phyloP scores from a whole-genome alignment of 2,329 filamentous ascomycete species.

The Beauveria scarabaeidicola region DNA sequence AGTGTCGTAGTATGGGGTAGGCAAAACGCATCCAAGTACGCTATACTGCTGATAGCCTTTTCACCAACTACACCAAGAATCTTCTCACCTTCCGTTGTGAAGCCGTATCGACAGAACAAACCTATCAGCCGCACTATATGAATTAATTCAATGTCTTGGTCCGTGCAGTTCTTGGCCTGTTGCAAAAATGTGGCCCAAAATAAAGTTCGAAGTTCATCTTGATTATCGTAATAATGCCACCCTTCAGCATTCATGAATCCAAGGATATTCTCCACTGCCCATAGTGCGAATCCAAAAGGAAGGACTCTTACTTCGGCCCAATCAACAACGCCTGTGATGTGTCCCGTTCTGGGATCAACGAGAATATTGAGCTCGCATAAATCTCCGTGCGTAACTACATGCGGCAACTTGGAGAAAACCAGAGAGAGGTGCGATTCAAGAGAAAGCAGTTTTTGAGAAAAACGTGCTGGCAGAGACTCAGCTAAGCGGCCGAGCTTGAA shows the following conservation, averaged over 20 bases:
- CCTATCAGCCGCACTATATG: not conserved
- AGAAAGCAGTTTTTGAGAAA: slow-evolving; percentile 5
- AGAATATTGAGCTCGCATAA: slow-evolving; percentile 23
- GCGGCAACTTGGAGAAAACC: slow-evolving; percentile 14
- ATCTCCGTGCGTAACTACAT: slow-evolving; percentile 20
- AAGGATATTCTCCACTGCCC: slow-evolving; percentile 19
- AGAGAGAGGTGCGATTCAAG: slow-evolving; percentile 7
- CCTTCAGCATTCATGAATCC: slow-evolving; percentile 14
- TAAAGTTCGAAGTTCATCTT: not conserved
- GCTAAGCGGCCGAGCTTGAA: slow-evolving; percentile 7
- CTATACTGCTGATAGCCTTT: not conserved
- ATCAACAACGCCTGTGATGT: slow-evolving; percentile 23
- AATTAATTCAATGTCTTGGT: not conserved
- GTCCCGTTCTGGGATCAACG: slow-evolving; percentile 17
- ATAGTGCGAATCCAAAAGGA: slow-evolving; percentile 23
- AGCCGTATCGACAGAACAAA: slow-evolving; percentile 6
- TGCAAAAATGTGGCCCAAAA: slow-evolving; percentile 11
- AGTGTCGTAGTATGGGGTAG: not conserved
- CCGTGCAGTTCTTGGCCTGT: not conserved
- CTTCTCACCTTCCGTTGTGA: not conserved
- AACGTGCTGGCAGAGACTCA: slow-evolving; percentile 10
- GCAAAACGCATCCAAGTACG: slow-evolving; percentile 7
- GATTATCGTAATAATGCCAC: slow-evolving; percentile 15
- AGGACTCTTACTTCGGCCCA: slow-evolving; percentile 21
- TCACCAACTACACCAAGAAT: slow-evolving; percentile 1